Evolutionary conservation across 2,329 filamentous ascomycete species (phyloP).

Genomic region (Fusarium equiseti): DNA sequence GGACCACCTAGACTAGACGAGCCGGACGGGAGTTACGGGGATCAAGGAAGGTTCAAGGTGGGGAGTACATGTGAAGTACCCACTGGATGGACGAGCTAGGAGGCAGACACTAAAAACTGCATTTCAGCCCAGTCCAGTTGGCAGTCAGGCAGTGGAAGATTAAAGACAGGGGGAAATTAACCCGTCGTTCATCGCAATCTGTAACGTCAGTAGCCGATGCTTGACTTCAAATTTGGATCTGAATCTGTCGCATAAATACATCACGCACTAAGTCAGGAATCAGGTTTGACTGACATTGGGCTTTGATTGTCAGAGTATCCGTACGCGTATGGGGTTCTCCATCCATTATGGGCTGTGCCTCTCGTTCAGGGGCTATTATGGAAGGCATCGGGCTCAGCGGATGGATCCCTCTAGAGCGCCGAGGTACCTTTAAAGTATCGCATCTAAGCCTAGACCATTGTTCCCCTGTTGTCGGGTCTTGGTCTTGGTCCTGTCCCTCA

Average conservation of each 20-base stretch:
- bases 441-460: conserved; percentile 11
- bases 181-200: conserved; percentile 30
- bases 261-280: background rate
- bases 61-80: conserved; percentile 35
- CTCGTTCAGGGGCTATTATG: conserved; percentile 30
- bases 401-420: conserved; percentile 22
- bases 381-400: conserved; percentile 28
- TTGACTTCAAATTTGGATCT: conserved; percentile 5
- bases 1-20: conserved; percentile 14
- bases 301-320: background rate
- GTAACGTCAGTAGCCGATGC: conserved; percentile 12
- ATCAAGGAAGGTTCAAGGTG: background rate
- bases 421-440: conserved; percentile 33
- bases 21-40: conserved; percentile 34
- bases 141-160: conserved; percentile 26
- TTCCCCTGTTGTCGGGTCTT: conserved; percentile 7
- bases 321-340: background rate
- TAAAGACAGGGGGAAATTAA: conserved; percentile 35
- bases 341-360: conserved; percentile 27
- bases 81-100: conserved; percentile 4
- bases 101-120: conserved; percentile 16
- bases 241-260: conserved; percentile 12
- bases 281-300: background rate
- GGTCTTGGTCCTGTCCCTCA: background rate
- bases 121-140: conserved; percentile 24